Evolutionary conservation across 2,329 filamentous ascomycete species (phyloP), one percentile per base, ranked within the genome.

Genomic region (Hypoxylon sp.): DNA sequence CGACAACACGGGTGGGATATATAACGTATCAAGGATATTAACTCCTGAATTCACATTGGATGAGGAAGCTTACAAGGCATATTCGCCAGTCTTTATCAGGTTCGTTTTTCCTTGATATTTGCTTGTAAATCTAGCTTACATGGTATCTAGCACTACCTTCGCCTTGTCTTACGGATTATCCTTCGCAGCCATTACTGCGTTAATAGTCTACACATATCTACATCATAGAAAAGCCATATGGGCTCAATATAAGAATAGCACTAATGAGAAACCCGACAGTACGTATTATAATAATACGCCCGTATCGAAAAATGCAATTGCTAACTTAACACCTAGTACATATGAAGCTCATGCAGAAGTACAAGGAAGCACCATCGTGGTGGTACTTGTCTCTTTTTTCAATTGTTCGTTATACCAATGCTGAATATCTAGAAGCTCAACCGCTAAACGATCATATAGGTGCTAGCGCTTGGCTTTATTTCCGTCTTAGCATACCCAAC

Each of bases 111-210:
- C 13, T 10, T n/a, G 8, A 48, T 9, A 29, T 14, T 35, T 13
- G 42, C 11, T 29, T 8, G 10, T 19, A 37, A 10, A 29, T 59
- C 26, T 66, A 67, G 13, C 63, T 71, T 2, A 73, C 35, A 37
- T n/a, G 59, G 26, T 13, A 13, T 46, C 11, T 51, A 92, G 90
- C 69, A 93, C 91, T 0, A 91, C 91, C 0, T 93, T 93, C 75
- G 86, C 90, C 67, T 80, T 93, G 65, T 84, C 86, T 0, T 94
- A 93, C 73, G 92, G 91, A 0, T 80, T 93, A 1, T 92, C 89
- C 0, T 94, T 94, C 75, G 91, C 92, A 3, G 86, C 90, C 54
- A 91, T 93, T 44, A 83, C 91, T 0, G 86, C 91, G 0, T 84
- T 94, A 1, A 79, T 94, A n/a, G 85, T 92, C 0, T 88, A 93